Percentiles rank a stretch among this genome's conserved stretches.
Conservation (phyloP, 2,329 filamentous ascomycete species). For the Sclerotinia sclerotiorum region DNA sequence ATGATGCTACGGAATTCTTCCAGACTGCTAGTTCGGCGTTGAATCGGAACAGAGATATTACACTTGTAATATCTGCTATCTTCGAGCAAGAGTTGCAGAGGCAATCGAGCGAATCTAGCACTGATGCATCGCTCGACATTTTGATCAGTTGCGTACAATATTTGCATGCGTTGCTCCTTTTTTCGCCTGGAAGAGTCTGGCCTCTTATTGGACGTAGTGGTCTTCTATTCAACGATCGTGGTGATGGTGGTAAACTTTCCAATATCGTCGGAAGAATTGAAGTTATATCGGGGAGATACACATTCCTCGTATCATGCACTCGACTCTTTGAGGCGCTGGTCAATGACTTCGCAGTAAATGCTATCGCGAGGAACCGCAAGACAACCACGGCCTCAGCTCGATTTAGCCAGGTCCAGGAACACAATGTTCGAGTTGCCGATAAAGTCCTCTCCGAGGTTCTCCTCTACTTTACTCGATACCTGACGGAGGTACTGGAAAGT, state of each 20-base stretch:
- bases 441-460: slow-evolving; percentile 72
- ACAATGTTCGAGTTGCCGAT: slow-evolving; percentile 73
- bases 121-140: slow-evolving; percentile 57
- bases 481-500: slow-evolving; percentile 83
- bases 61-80: slow-evolving; percentile 79
- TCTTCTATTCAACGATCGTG: slow-evolving; percentile 73
- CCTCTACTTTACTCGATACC: slow-evolving; percentile 69
- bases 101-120: slow-evolving; percentile 43
- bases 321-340: slow-evolving; percentile 73
- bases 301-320: slow-evolving; percentile 73
- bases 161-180: slow-evolving; percentile 65
- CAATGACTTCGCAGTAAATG: slow-evolving; percentile 69
- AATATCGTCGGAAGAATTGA: slow-evolving; percentile 81
- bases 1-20: slow-evolving; percentile 46
- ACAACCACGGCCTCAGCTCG: slow-evolving; percentile 49
- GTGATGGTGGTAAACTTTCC: slow-evolving; percentile 68
- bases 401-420: slow-evolving; percentile 50
- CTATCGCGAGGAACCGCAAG: slow-evolving; percentile 63
- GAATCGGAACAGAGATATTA: slow-evolving; percentile 65
- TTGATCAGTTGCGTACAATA: slow-evolving; percentile 75
- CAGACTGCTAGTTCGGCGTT: slow-evolving; percentile 58
- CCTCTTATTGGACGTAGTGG: slow-evolving; percentile 81
- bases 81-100: slow-evolving; percentile 67
- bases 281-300: slow-evolving; percentile 71
- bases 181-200: slow-evolving; percentile 85